Conservation (phyloP, 2,329 filamentous ascomycete genomes). For the Aspergillus thermomutatus region DNA sequence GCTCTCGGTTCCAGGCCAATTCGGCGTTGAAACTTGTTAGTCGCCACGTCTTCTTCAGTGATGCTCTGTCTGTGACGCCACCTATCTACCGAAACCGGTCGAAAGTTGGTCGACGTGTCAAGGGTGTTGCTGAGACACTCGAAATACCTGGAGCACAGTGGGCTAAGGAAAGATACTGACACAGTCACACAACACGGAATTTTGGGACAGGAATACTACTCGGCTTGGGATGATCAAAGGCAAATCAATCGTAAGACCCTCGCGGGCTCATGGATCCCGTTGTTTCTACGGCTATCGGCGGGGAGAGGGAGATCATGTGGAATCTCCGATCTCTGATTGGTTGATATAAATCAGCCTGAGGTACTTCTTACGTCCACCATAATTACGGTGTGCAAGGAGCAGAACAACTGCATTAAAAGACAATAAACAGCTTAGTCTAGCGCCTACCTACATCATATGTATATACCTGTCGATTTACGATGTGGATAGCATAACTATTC, state of each 20-base stretch:
- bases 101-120: not conserved
- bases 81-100: not conserved
- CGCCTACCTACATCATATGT: not conserved
- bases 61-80: not conserved
- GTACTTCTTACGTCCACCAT: too few relatives aligned
- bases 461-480: not conserved
- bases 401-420: not conserved
- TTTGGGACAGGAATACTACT: not conserved
- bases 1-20: not conserved
- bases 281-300: not conserved
- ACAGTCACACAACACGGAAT: not conserved
- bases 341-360: not conserved
- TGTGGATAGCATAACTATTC: slow-evolving; percentile 1
- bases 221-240: too few relatives aligned
- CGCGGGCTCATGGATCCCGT: not conserved
- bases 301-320: not conserved
- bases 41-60: not conserved
- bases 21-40: not conserved
- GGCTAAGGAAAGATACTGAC: not conserved
- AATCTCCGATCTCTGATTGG: not conserved
- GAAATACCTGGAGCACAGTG: not conserved
- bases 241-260: not conserved
- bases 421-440: not conserved
- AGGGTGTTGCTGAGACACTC: not conserved
- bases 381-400: not conserved